Evolutionary conservation across 2,329 filamentous ascomycete genomes (phyloP), one percentile per base, ranked within the genome.

Genomic region (Tolypocladium paradoxum): DNA sequence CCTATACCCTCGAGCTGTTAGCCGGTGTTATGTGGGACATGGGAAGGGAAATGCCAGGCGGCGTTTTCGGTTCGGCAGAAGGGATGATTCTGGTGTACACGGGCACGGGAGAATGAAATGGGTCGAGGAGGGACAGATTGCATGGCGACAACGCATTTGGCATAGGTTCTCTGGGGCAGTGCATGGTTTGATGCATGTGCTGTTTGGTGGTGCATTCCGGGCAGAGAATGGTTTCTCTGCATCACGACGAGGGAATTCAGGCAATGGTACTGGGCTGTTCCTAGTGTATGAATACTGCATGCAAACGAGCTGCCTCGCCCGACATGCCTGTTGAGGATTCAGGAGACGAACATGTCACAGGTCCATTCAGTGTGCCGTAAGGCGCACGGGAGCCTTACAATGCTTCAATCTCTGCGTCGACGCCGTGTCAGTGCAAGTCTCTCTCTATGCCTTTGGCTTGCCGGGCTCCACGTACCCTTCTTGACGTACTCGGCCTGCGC

Each of bases 401-500:
- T 20, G 90, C 86, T 72, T 96, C 91, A 56, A 97, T 89, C 68
- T 96, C 92, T 93, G 59, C 27, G 31, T n/a, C 43, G 27, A 47
- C 9, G 27, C 2, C 18, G 18, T 2, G 43, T 47, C 18, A 47
- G n/a, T 33, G 4, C 43, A 20, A 33, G 27, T 33, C 2, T 6
- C 8, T 14, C 9, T 2, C 5, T 24, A 24, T 16, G 18, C 18
- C 27, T 7, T 7, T 7, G 0, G 43, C 31, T 11, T 18, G 4
- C 16, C 14, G 2, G 20, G 16, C 1, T 18, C 5, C 38, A 53
- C 64, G n/a, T 64, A 90, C 90, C 90, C 77, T 95, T 96, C 70
- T 89, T 95, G 4, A 97, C 90, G 69, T 87, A 96, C 59, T 95
- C 82, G 0, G 90, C 92, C 55, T 85, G 77, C 40, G 81, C 77